phyloP scores from a whole-genome alignment of 2,329 filamentous ascomycete genomes.

The Aspergillus tamarii region DNA sequence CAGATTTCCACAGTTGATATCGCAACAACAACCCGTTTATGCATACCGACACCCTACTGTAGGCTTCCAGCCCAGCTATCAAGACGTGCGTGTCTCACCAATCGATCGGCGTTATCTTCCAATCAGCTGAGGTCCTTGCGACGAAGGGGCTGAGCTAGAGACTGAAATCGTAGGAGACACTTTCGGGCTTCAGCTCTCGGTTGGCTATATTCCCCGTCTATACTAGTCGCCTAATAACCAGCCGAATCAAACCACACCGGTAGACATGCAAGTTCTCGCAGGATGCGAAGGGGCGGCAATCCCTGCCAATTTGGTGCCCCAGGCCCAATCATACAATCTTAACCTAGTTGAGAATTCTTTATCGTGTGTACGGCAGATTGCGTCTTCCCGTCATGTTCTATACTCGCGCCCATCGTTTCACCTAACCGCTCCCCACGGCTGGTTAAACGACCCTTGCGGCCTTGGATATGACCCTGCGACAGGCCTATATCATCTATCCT shows the following conservation, averaged over 20 bases:
- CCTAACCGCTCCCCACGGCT: constrained; percentile 40
- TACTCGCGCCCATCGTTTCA: constrained; percentile 39
- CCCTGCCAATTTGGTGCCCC: not conserved
- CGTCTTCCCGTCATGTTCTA: not conserved
- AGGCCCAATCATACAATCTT: not conserved
- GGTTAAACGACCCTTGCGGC: constrained; percentile 52
- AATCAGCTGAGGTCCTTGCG: not conserved
- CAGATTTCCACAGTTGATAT: not conserved
- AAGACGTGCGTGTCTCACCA: not conserved
- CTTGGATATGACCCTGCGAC: constrained; percentile 45
- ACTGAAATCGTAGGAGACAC: not conserved
- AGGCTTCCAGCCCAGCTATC: not conserved
- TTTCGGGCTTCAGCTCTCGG: not conserved
- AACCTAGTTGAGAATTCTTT: not conserved
- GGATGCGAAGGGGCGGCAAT: not conserved
- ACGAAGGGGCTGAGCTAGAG: not conserved
- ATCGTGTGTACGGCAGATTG: not conserved
- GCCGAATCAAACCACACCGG: not conserved
- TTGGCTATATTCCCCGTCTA: not conserved
- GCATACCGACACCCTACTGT: not conserved
- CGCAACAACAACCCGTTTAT: not conserved
- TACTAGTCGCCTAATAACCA: not conserved
- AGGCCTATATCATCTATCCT: constrained; percentile 45
- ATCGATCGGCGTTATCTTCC: not conserved
- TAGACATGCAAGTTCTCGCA: not conserved